Conservation (phyloP, 2,329 filamentous ascomycete species). For the Hysterium pulicare region DNA sequence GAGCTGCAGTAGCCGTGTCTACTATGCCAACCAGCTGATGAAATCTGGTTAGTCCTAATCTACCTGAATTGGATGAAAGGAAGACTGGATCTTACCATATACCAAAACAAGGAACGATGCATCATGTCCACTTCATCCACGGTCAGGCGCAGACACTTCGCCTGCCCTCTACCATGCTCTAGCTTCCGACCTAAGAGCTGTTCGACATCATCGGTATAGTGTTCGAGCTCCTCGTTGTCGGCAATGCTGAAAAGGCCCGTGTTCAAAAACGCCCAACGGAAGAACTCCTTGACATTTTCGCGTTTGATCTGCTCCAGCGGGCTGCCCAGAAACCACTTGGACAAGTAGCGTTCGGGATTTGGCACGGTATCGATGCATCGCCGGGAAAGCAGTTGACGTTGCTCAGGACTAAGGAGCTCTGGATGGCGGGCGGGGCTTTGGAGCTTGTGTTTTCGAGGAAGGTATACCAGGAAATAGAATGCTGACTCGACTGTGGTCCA, state of each 20-base stretch:
- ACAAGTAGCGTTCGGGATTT: constrained; percentile 56
- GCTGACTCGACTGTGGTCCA: constrained; percentile 51
- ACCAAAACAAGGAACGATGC: constrained; percentile 64
- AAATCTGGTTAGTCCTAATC: constrained; percentile 23
- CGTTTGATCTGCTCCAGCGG: constrained; percentile 54
- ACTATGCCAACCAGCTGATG: constrained; percentile 51
- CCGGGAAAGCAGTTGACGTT: constrained; percentile 56
- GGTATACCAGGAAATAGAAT: constrained; percentile 54
- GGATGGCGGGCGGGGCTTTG: constrained; percentile 54
- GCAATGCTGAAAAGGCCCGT: constrained; percentile 38
- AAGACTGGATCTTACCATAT: constrained; percentile 44
- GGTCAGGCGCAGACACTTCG: constrained; percentile 60
- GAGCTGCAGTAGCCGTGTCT: constrained; percentile 40
- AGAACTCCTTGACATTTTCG: constrained; percentile 67
- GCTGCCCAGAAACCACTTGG: constrained; percentile 65
- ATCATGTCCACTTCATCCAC: constrained; percentile 61
- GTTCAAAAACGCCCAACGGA: constrained; percentile 67
- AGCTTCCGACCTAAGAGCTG: constrained; percentile 50
- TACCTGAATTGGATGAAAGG: not conserved
- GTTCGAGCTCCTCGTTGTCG: constrained; percentile 52
- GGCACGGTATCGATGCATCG: constrained; percentile 55
- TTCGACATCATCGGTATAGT: constrained; percentile 55
- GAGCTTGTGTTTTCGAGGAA: constrained; percentile 51
- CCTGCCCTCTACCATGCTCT: constrained; percentile 53
- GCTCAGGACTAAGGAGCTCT: constrained; percentile 40